phyloP scores from a whole-genome alignment of 257 asterid species.

The Capsicum pubescens region DNA sequence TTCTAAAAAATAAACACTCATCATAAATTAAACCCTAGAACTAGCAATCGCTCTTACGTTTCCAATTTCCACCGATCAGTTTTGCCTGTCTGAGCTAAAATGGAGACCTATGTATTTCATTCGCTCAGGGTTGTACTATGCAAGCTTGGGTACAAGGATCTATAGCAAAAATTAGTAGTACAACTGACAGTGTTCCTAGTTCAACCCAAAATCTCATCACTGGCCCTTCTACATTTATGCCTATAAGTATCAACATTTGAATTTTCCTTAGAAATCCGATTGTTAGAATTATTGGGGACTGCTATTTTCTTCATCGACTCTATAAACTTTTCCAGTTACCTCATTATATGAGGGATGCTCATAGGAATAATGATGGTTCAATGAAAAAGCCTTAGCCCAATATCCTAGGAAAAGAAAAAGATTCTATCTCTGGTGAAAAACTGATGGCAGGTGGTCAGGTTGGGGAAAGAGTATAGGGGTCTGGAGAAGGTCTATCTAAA shows the following conservation, averaged over 20 bases:
- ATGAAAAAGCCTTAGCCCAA: slow-evolving; percentile 70
- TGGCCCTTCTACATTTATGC: slow-evolving; percentile 90
- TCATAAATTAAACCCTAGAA: too few species aligned
- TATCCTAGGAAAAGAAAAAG: slow-evolving; percentile 71
- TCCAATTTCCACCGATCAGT: too few species aligned
- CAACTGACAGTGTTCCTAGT: slow-evolving; percentile 80
- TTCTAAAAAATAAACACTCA: too few species aligned
- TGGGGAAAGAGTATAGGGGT: slow-evolving; percentile 64
- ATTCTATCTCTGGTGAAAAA: slow-evolving; percentile 65
- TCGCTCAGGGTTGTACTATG: slow-evolving; percentile 76
- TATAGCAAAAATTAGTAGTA: slow-evolving; percentile 91
- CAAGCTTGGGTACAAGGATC: slow-evolving; percentile 99
- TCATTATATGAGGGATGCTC: slow-evolving; percentile 71
- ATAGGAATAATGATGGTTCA: slow-evolving; percentile 75
- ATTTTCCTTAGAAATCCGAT: slow-evolving; percentile 99
- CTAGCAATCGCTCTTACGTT: too few species aligned
- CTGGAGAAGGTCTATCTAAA: slow-evolving; percentile 88
- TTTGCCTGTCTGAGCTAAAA: slow-evolving; percentile 17
- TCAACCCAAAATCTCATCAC: slow-evolving; percentile 83
- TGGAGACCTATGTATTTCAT: slow-evolving; percentile 41
- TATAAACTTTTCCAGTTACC: slow-evolving; percentile 92
- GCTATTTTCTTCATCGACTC: slow-evolving; percentile 91
- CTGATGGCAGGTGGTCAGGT: slow-evolving; percentile 64
- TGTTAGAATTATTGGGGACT: slow-evolving; percentile 97
- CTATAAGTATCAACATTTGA: slow-evolving; percentile 95